Evolutionary conservation across 768 basidiomycete genomes (phyloP).

Genomic region (Lyophyllum atratum): DNA sequence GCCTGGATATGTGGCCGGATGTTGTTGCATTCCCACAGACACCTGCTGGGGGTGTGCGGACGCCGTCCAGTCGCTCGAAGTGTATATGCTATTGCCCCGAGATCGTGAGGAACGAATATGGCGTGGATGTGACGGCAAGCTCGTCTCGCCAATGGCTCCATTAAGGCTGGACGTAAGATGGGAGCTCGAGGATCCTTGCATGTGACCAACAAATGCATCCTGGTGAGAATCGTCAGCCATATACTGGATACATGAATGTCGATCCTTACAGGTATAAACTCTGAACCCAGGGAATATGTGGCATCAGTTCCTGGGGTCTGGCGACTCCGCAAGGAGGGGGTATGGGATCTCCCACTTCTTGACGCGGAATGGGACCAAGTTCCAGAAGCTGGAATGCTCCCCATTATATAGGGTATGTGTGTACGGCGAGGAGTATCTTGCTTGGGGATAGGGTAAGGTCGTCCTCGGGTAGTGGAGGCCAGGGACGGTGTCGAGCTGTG

Average conservation of each 20-base stretch:
- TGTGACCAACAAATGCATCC: conserved; percentile 30
- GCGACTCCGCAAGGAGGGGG: conserved; percentile 33
- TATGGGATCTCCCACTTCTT: conserved; percentile 32
- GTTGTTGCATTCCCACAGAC: conserved; percentile 26
- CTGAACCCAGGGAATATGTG: conserved; percentile 29
- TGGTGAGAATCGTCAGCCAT: conserved; percentile 10
- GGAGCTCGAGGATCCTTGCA: conserved; percentile 41
- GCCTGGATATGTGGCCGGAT: conserved; percentile 24
- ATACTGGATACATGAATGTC: conserved; percentile 1
- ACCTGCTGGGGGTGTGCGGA: conserved; percentile 15
- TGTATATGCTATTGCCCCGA: conserved; percentile 9
- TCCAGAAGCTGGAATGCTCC: conserved; percentile 34
- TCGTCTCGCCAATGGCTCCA: conserved; percentile 63
- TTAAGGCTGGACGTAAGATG: conserved; percentile 53
- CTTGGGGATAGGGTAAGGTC: conserved; percentile 36
- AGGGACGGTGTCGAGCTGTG: conserved; percentile 31
- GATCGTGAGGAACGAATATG: conserved; percentile 17
- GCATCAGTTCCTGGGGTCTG: conserved; percentile 41
- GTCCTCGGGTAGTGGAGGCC: conserved; percentile 36
- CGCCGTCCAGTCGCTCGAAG: conserved; percentile 4
- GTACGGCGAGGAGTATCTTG: conserved; percentile 29
- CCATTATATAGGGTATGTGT: conserved; percentile 36
- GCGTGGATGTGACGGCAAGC: conserved; percentile 28
- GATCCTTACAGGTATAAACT: conserved; percentile 39
- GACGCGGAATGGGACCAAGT: conserved; percentile 30